Conservation (phyloP, 768 basidiomycete species). For the Phlebiopsis gigantea region DNA sequence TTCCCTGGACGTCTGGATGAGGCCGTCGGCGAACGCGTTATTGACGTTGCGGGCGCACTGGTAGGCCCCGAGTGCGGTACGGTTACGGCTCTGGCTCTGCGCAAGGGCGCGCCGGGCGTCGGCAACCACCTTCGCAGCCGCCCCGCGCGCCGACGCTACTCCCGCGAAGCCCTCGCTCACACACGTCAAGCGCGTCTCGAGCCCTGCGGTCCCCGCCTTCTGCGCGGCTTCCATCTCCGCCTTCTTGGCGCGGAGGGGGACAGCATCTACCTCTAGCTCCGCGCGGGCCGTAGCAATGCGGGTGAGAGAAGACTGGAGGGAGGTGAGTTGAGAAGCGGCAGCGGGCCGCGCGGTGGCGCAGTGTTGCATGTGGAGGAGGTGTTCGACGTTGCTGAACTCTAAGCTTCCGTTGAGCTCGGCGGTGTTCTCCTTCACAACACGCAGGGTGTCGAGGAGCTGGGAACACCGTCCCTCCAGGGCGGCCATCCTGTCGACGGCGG, state of each 20-base stretch:
- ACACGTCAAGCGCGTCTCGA: background rate
- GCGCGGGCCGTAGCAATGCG: background rate
- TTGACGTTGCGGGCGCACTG: background rate
- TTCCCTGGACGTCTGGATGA: background rate
- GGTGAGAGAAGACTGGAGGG: background rate
- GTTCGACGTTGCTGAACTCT: background rate
- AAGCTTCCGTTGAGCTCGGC: background rate
- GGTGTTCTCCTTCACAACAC: background rate
- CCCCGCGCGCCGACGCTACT: background rate
- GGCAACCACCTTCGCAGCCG: background rate
- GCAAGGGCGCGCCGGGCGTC: background rate
- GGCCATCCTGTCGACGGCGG: background rate
- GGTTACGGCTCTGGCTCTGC: background rate
- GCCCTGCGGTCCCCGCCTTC: background rate
- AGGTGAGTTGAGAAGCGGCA: background rate
- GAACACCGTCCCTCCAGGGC: background rate
- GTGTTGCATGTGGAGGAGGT: background rate
- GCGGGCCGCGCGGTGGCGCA: background rate
- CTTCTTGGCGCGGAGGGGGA: background rate
- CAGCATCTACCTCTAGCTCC: background rate
- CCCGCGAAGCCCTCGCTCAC: background rate
- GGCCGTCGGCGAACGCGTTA: background rate
- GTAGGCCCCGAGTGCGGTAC: background rate
- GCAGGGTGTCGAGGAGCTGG: background rate
- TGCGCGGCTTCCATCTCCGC: background rate